Conservation (phyloP, 1,284 basidiomycete genomes). For the Austroboletus novae-zelandiae region DNA sequence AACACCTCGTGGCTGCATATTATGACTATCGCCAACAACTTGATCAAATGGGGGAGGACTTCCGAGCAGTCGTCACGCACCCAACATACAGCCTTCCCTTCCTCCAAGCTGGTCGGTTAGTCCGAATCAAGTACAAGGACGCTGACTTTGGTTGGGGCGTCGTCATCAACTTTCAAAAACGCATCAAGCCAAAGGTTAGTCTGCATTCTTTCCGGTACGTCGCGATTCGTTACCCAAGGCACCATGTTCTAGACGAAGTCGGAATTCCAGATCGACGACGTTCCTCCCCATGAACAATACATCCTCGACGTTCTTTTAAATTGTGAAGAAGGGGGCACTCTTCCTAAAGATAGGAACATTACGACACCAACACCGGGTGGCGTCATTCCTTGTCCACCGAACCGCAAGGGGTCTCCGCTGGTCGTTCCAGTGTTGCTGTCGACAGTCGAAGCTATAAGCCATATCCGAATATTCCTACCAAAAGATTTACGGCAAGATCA, state of each 20-base stretch:
- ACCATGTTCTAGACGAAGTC: slow-evolving; percentile 20
- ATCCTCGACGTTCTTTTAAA: slow-evolving; percentile 92
- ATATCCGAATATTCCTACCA: slow-evolving; percentile 84
- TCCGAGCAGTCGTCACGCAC: slow-evolving; percentile 90
- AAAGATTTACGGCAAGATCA: slow-evolving; percentile 83
- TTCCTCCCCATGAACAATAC: slow-evolving; percentile 86
- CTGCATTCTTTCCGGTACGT: background rate
- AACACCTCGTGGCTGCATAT: slow-evolving; percentile 85
- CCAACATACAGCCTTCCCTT: slow-evolving; percentile 93
- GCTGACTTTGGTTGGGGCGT: slow-evolving; percentile 97
- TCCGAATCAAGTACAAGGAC: slow-evolving; percentile 84
- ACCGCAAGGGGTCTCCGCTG: slow-evolving; percentile 77
- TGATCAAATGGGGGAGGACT: slow-evolving; percentile 84
- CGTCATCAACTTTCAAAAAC: slow-evolving; percentile 90
- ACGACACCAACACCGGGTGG: slow-evolving; percentile 61
- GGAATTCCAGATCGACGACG: slow-evolving; percentile 51
- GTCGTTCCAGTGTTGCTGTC: slow-evolving; percentile 90
- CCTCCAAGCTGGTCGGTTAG: slow-evolving; percentile 88
- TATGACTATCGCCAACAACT: slow-evolving; percentile 91
- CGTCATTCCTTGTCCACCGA: slow-evolving; percentile 70
- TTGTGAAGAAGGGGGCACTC: slow-evolving; percentile 64
- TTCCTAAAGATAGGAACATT: slow-evolving; percentile 62
- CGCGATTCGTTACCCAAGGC: background rate
- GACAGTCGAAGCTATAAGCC: slow-evolving; percentile 84
- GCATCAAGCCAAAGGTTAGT: slow-evolving; percentile 67